Conservation (phyloP, 305 asterid genomes). For the Fraxinus latifolia region DNA sequence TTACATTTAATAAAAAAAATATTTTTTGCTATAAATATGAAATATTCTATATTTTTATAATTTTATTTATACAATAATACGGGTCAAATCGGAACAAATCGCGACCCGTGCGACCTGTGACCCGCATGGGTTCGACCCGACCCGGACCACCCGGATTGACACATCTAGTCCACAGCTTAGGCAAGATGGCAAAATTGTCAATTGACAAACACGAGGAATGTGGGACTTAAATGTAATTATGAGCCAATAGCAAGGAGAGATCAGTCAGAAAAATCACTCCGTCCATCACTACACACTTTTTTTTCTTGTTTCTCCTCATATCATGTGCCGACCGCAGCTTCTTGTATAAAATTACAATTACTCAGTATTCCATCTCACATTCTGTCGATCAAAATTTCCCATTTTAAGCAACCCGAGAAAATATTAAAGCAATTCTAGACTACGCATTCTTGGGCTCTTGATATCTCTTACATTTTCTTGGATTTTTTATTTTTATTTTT, state of each 20-base stretch:
- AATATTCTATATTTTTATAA: no score
- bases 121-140: no score
- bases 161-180: no score
- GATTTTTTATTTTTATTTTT: neutral
- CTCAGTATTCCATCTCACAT: constrained; percentile 31
- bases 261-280: constrained; percentile 12
- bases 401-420: neutral
- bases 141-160: no score
- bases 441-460: constrained; percentile 5
- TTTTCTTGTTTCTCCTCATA: constrained; percentile 14
- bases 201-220: neutral
- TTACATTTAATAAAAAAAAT: no score
- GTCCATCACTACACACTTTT: neutral
- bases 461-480: constrained; percentile 2
- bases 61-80: no score
- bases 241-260: neutral
- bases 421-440: neutral
- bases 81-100: no score
- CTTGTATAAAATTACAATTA: constrained; percentile 11
- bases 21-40: no score
- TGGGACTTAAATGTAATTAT: constrained; percentile 8
- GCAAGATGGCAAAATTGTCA: neutral
- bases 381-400: constrained; percentile 19
- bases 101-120: no score
- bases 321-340: neutral